These are phyloP conservation scores for Daldinia grandis DNA, from an alignment of 495 filamentous ascomycete genomes.

Conservation along the genomic window DNA sequence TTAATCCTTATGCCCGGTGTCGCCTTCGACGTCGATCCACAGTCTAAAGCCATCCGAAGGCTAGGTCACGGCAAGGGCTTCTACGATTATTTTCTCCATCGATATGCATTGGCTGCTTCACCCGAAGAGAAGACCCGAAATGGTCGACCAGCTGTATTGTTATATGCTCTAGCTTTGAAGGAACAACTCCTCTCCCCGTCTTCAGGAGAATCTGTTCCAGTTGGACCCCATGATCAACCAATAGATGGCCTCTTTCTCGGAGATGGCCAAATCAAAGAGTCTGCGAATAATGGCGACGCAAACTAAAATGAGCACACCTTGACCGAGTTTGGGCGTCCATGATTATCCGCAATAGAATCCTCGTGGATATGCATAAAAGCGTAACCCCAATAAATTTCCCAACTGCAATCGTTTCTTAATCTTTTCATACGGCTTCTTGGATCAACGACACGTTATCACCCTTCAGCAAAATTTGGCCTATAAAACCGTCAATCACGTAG, in stretches of 20 bases:
- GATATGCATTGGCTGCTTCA: slow-evolving; percentile 63
- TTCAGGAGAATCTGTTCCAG: slow-evolving; percentile 66
- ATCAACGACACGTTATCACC: slow-evolving; percentile 97
- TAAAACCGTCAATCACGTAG: slow-evolving; percentile 42
- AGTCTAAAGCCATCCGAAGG: slow-evolving; percentile 64
- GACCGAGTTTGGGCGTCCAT: slow-evolving; percentile 14
- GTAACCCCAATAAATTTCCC: slow-evolving; percentile 9
- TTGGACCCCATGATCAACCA: slow-evolving; percentile 61
- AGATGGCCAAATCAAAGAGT: slow-evolving; percentile 55
- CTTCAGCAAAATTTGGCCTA: slow-evolving; percentile 96
- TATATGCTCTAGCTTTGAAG: slow-evolving; percentile 86
- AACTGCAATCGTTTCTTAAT: not conserved
- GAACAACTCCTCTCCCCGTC: slow-evolving; percentile 79
- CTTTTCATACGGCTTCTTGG: slow-evolving; percentile 61
- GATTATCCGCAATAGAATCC: slow-evolving; percentile 18
- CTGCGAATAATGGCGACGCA: slow-evolving; percentile 28
- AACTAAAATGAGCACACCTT: slow-evolving; percentile 39
- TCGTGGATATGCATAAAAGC: not conserved
- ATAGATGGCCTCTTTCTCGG: slow-evolving; percentile 58
- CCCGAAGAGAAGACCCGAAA: slow-evolving; percentile 53
- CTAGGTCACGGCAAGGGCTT: slow-evolving; percentile 96
- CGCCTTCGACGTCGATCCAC: slow-evolving; percentile 76
- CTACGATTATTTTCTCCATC: slow-evolving; percentile 90
- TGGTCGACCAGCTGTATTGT: slow-evolving; percentile 65
- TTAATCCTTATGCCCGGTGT: slow-evolving; percentile 93